phyloP scores from a whole-genome alignment of 306 rosid species.

The Quercus alba region DNA sequence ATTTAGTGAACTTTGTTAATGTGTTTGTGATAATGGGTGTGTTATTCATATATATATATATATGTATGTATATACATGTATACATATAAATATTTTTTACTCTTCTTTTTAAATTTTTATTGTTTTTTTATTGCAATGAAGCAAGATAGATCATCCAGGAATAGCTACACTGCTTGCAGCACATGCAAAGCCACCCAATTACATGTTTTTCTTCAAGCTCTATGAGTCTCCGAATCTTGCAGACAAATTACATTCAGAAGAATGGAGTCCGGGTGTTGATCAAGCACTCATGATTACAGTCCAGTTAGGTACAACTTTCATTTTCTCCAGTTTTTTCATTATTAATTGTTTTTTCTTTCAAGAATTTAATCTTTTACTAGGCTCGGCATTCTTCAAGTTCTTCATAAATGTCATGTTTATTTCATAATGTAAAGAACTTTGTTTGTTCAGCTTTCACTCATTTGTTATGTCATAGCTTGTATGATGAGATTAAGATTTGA shows the following conservation, averaged over 20 bases:
- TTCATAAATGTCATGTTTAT: neutral
- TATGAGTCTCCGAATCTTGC: constrained; percentile 63
- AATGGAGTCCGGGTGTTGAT: constrained; percentile 43
- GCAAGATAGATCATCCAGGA: constrained; percentile 77
- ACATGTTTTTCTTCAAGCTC: constrained; percentile 80
- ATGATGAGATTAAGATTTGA: neutral
- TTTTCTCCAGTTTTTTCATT: neutral
- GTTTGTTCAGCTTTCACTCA: neutral
- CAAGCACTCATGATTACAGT: constrained; percentile 40
- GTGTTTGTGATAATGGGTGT: neutral
- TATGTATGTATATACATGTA: no score
- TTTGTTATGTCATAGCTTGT: neutral
- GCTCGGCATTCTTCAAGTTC: no score
- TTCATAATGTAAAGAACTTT: neutral
- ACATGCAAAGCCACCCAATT: constrained; percentile 87
- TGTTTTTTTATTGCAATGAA: constrained; percentile 20
- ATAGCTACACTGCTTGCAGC: constrained; percentile 73
- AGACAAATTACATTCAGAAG: constrained; percentile 62
- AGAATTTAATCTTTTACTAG: neutral
- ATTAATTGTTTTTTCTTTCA: neutral
- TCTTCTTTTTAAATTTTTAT: neutral
- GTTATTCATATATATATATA: no score
- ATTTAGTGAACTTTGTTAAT: no score
- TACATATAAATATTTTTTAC: no score
- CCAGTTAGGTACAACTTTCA: constrained; percentile 25